Percentiles rank a stretch among this genome's conserved stretches.
Conservation (phyloP, 2,329 filamentous ascomycete species). For the Hypoxylon sp. region DNA sequence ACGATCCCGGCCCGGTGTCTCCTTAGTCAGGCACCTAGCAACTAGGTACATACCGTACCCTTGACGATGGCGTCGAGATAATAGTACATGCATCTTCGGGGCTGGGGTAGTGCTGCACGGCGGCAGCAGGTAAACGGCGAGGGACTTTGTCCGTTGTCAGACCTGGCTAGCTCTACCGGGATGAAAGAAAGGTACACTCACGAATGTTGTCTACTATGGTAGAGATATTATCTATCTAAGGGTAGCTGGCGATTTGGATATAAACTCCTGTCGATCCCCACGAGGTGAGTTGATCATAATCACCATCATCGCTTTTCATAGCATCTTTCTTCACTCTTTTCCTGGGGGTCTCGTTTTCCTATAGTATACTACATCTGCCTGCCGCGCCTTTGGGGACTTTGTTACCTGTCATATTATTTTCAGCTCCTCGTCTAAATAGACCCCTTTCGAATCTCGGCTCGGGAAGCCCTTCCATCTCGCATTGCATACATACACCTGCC, state of each 20-base stretch:
- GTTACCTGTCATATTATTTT: conserved; percentile 3
- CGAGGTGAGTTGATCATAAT: conserved; percentile 12
- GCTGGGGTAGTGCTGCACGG: conserved; percentile 8
- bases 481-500: conserved; percentile 32
- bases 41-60: too few species aligned
- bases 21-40: conserved; percentile 6
- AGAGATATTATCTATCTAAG: background rate
- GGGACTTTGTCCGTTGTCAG: conserved; percentile 2
- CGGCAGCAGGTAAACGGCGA: conserved; percentile 10
- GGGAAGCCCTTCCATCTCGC: conserved; percentile 42
- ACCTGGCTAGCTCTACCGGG: conserved; percentile 1
- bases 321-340: conserved; percentile 19
- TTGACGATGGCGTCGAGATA: conserved; percentile 21
- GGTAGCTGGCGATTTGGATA: conserved; percentile 15
- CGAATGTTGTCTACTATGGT: too few species aligned
- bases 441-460: conserved; percentile 42
- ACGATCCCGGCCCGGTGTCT: background rate
- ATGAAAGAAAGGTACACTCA: background rate
- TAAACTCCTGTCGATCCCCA: conserved; percentile 29
- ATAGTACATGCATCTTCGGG: conserved; percentile 1
- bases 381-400: background rate
- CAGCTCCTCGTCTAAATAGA: conserved; percentile 16
- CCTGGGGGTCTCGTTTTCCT: conserved; percentile 19
- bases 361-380: conserved; percentile 4
- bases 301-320: conserved; percentile 15